phyloP scores from a whole-genome alignment of 176 grass and related monocot species.

The Bromus sterilis region DNA sequence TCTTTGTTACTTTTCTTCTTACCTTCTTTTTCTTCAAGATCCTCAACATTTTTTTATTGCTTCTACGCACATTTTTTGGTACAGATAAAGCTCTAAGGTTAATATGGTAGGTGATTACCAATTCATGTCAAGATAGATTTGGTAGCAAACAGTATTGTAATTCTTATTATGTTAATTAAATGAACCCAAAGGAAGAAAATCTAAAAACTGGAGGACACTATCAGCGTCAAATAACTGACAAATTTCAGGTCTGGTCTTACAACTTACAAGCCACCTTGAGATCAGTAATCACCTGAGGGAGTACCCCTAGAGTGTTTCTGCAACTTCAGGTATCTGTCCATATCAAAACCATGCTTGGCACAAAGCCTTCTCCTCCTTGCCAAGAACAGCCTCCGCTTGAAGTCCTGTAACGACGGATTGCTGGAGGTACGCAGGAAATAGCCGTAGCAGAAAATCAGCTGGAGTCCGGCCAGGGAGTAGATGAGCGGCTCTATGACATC shows the following conservation, averaged over 20 bases:
- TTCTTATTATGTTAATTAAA: neutral
- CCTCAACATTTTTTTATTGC: no score
- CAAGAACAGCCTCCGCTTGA: conserved; percentile 40
- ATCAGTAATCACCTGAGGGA: neutral
- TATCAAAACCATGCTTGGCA: conserved; percentile 24
- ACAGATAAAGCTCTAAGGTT: neutral
- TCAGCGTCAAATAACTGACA: neutral
- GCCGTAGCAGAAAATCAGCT: conserved; percentile 35
- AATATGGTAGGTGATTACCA: neutral
- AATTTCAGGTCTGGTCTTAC: neutral
- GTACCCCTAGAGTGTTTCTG: conserved; percentile 39
- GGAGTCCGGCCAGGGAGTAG: conserved; percentile 30
- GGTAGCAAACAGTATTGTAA: neutral
- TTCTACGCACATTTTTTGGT: no score
- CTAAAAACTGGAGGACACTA: neutral
- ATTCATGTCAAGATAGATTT: neutral
- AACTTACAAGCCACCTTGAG: conserved; percentile 10
- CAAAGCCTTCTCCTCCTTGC: conserved; percentile 41
- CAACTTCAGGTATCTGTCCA: conserved; percentile 40
- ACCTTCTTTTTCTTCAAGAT: no score
- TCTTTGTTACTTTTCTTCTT: no score
- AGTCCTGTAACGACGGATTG: conserved; percentile 45
- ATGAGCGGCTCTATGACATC: conserved; percentile 39
- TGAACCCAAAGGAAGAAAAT: neutral
- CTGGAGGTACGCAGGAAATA: conserved; percentile 57